Percentiles rank a stretch among this genome's conserved stretches.
Evolutionary conservation across 345 rosid genomes (phyloP).

Genomic region (Trapa incisa): DNA sequence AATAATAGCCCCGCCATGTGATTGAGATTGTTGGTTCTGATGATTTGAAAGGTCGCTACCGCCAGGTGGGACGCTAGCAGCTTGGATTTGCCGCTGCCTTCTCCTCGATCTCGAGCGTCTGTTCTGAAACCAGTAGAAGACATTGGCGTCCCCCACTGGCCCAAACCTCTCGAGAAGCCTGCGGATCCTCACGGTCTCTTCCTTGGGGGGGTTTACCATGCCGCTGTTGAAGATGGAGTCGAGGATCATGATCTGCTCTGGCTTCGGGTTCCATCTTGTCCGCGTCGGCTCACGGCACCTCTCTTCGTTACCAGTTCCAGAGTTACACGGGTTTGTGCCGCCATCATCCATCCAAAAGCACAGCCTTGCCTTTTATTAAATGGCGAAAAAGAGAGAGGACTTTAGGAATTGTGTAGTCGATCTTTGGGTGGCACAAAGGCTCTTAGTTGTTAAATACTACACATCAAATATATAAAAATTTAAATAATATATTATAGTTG

Average conservation of each 20-base stretch:
- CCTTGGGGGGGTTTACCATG: conserved; percentile 95
- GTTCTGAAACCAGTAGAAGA: conserved; percentile 99
- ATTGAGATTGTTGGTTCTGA: background rate
- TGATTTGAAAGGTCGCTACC: background rate
- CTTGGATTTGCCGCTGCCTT: conserved; percentile 90
- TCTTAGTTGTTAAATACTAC: too few species aligned
- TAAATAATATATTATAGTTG: too few species aligned
- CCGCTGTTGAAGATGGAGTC: conserved; percentile 98
- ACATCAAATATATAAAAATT: too few species aligned
- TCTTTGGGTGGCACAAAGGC: too few species aligned
- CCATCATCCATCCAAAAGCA: too few species aligned
- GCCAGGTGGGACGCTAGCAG: conserved; percentile 27
- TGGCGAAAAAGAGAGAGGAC: too few species aligned
- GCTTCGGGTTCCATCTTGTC: conserved; percentile 97
- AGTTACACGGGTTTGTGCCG: too few species aligned
- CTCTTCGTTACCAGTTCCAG: conserved; percentile 10
- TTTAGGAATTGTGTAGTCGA: too few species aligned
- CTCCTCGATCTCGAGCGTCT: conserved; percentile 90
- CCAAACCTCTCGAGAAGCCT: conserved; percentile 88
- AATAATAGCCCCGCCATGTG: conserved; percentile 20
- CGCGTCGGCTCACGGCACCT: conserved; percentile 52
- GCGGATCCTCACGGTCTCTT: conserved; percentile 81
- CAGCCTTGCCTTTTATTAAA: too few species aligned
- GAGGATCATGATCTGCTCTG: conserved; percentile 93
- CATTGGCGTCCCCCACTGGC: conserved; percentile 88